A percentile compares a stretch with the other conserved stretches of the same genome.
phyloP scores from a whole-genome alignment of 345 rosid genomes.

The Xanthoceras sorbifolium region DNA sequence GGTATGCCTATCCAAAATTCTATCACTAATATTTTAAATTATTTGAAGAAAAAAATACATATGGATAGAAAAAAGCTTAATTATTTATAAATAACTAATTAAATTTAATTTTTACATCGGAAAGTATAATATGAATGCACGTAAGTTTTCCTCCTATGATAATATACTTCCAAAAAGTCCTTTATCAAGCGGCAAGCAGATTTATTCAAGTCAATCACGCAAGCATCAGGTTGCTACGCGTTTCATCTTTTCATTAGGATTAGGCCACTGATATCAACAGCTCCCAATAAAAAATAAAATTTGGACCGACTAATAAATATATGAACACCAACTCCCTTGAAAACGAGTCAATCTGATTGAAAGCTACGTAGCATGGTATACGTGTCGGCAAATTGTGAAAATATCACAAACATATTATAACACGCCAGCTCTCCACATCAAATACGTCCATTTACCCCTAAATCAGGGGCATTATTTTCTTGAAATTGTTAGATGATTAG shows the following conservation, averaged over 20 bases:
- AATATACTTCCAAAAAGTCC: neutral
- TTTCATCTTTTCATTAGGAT: neutral
- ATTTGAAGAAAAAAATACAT: no score
- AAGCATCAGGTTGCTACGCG: neutral
- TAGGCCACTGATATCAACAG: neutral
- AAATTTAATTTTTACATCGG: no score
- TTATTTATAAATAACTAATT: no score
- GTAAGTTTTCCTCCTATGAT: no score
- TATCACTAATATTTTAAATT: no score
- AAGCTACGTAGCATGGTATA: neutral
- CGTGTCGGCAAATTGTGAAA: neutral
- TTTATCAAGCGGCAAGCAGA: neutral
- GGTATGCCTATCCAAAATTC: neutral
- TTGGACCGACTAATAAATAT: neutral
- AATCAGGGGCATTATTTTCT: neutral
- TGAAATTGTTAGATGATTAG: no score
- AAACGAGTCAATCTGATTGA: slow-evolving; percentile 1
- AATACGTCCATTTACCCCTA: no score
- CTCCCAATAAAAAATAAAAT: neutral
- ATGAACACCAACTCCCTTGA: neutral
- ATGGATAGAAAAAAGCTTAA: no score
- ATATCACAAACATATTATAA: neutral
- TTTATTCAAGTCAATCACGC: neutral
- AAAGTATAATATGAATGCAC: no score
- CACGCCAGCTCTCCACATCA: neutral